Conservation (phyloP, 257 asterid species). For the Hygrophila difformis region DNA sequence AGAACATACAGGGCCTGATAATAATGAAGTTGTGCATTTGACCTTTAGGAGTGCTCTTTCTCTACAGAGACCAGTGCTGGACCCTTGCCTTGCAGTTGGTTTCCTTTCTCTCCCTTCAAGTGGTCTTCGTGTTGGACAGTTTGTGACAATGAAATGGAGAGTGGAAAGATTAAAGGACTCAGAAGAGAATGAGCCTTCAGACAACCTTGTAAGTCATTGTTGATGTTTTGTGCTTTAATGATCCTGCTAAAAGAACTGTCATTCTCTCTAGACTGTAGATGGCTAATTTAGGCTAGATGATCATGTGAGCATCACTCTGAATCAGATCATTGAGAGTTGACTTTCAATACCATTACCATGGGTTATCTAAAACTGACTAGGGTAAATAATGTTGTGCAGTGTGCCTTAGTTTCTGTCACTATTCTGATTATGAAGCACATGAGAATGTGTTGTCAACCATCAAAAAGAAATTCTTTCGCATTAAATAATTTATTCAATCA, state of each 20-base stretch:
- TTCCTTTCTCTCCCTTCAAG: constrained; percentile 86
- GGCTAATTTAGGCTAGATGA: neutral
- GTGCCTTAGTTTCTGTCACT: neutral
- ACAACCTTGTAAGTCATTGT: constrained; percentile 42
- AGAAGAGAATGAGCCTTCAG: constrained; percentile 30
- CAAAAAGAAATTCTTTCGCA: too few relatives aligned
- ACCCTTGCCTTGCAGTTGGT: constrained; percentile 97
- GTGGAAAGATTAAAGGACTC: constrained; percentile 75
- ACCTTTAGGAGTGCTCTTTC: constrained; percentile 67
- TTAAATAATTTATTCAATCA: neutral
- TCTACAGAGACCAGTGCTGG: constrained; percentile 82
- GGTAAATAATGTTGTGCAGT: neutral
- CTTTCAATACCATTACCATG: neutral
- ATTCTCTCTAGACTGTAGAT: neutral
- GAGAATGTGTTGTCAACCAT: neutral
- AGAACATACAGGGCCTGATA: constrained; percentile 30
- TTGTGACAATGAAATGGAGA: constrained; percentile 93
- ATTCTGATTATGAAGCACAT: neutral
- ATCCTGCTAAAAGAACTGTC: constrained; percentile 1
- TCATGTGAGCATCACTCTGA: constrained; percentile 7
- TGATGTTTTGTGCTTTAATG: constrained; percentile 12
- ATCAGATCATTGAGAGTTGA: neutral
- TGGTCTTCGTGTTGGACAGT: constrained; percentile 92
- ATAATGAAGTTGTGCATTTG: constrained; percentile 37
- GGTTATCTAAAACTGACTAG: neutral